These are phyloP conservation scores for Phytophthora kernoviae DNA, from an alignment of 352 stramenopile species.

Conservation along the genomic window DNA sequence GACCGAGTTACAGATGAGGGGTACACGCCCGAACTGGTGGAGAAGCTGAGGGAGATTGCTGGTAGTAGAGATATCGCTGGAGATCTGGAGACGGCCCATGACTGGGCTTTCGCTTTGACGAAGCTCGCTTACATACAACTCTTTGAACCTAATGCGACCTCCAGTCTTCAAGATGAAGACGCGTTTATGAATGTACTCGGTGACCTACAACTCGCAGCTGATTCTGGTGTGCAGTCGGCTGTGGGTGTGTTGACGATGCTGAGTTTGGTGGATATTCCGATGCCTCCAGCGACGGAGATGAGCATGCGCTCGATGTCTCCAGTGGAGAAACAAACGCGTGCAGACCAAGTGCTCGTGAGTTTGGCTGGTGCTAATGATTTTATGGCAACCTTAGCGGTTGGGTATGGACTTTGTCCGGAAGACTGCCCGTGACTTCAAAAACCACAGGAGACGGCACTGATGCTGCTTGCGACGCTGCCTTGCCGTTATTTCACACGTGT, in stretches of 20 bases:
- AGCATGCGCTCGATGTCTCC: constrained; percentile 14
- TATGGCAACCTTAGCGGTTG: constrained; percentile 60
- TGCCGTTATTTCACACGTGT: constrained; percentile 55
- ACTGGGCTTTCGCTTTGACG: constrained; percentile 61
- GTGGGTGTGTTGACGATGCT: constrained; percentile 57
- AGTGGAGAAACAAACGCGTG: constrained; percentile 37
- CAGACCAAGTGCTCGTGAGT: constrained; percentile 33
- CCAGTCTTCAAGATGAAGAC: constrained; percentile 11
- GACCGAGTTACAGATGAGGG: constrained; percentile 53
- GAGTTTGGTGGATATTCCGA: constrained; percentile 52
- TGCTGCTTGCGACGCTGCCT: constrained; percentile 40
- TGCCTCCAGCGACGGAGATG: constrained; percentile 25
- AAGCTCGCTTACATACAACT: constrained; percentile 65
- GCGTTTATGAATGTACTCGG: constrained; percentile 47
- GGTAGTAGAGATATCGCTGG: neutral
- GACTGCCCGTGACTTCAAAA: constrained; percentile 22
- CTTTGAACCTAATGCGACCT: constrained; percentile 43
- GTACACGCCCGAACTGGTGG: constrained; percentile 44
- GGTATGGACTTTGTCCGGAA: constrained; percentile 53
- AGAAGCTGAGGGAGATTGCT: constrained; percentile 34
- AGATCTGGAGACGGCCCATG: constrained; percentile 25
- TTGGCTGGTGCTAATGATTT: constrained; percentile 49
- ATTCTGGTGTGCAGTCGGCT: constrained; percentile 47
- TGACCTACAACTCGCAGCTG: constrained; percentile 46
- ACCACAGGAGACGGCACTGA: constrained; percentile 1